Evolutionary conservation across 257 asterid species (phyloP).

Genomic region (Nyctanthes arbortristis): DNA sequence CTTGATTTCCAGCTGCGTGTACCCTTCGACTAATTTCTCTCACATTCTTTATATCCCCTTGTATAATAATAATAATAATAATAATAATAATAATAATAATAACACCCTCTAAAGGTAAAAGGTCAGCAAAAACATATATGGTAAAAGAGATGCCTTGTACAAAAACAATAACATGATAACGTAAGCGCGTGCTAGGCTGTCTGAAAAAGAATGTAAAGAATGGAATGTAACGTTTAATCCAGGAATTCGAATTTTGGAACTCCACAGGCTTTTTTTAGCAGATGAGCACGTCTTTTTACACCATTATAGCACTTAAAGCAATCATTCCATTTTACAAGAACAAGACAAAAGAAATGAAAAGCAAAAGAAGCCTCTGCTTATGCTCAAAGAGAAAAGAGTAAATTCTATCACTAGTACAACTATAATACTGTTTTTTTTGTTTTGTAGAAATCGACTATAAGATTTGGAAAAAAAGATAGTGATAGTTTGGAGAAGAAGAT

Average conservation of each 20-base stretch:
- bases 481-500: too few species aligned
- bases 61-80: too few species aligned
- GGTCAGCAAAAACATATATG: neutral
- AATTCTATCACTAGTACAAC: slow-evolving; percentile 28
- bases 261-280: neutral
- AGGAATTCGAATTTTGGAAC: neutral
- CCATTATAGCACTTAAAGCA: neutral
- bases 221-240: neutral
- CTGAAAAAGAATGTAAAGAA: neutral
- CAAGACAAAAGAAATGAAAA: slow-evolving; percentile 41
- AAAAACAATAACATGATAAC: neutral
- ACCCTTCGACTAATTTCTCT: too few species aligned
- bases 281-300: neutral
- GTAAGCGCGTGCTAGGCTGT: neutral
- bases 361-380: slow-evolving; percentile 42
- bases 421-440: neutral
- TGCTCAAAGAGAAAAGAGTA: slow-evolving; percentile 43
- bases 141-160: neutral
- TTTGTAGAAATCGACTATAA: too few species aligned
- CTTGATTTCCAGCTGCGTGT: too few species aligned
- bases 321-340: slow-evolving; percentile 17
- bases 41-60: too few species aligned
- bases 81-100: too few species aligned
- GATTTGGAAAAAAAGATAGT: too few species aligned
- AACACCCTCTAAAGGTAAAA: too few species aligned